Evolutionary conservation across 2,329 filamentous ascomycete genomes (phyloP).

Genomic region (Cryphonectria radicalis): DNA sequence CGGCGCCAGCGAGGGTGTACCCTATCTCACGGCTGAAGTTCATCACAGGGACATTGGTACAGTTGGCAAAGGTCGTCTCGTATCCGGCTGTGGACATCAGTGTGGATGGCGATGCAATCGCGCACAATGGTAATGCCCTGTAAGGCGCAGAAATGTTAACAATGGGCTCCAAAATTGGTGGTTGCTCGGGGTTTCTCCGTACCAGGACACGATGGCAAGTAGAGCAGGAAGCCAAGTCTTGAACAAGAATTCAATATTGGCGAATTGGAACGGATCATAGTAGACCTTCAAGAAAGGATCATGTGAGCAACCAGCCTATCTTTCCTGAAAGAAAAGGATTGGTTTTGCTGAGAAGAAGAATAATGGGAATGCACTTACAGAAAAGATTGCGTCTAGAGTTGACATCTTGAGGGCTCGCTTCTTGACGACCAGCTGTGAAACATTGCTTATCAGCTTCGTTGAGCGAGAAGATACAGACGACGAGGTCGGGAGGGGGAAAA

Average conservation of each 20-base stretch:
- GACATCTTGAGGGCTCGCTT: constrained; percentile 22
- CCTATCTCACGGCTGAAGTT: constrained; percentile 28
- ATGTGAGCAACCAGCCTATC: background rate
- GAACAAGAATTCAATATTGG: constrained; percentile 18
- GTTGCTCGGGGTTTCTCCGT: background rate
- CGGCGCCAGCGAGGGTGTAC: constrained; percentile 19
- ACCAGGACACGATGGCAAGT: constrained; percentile 10
- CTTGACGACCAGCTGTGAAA: constrained; percentile 24
- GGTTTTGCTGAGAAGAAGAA: background rate
- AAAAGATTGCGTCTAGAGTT: constrained; percentile 28
- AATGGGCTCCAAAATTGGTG: too few relatives aligned
- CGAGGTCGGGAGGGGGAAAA: too few relatives aligned
- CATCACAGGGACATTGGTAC: constrained; percentile 23
- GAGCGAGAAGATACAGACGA: background rate
- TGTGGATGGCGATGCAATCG: constrained; percentile 30
- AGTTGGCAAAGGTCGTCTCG: constrained; percentile 14
- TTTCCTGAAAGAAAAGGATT: background rate
- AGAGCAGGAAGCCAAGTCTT: constrained; percentile 14
- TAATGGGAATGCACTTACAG: constrained; percentile 16
- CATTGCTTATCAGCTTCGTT: background rate
- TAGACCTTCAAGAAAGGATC: constrained; percentile 1
- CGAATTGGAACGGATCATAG: constrained; percentile 20
- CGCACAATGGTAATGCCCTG: constrained; percentile 28
- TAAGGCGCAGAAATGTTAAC: background rate
- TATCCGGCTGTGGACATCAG: constrained; percentile 19